A percentile compares a stretch with the other conserved stretches of the same genome.
Conservation (phyloP, 2,329 filamentous ascomycete genomes). For the Aureobasidium sp. region DNA sequence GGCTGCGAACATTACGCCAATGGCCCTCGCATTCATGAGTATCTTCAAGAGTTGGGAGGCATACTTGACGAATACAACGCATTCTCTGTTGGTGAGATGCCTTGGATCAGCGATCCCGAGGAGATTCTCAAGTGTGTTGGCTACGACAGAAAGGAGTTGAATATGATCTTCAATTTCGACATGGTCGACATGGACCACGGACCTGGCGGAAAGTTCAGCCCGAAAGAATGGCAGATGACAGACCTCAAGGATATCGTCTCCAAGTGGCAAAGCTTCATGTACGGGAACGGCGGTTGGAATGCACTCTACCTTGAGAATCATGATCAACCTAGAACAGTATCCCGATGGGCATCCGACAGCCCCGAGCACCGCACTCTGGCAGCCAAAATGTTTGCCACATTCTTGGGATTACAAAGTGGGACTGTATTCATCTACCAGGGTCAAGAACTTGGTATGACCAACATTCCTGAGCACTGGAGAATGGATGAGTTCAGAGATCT, state of each 20-base stretch:
- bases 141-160: constrained; percentile 42
- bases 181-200: constrained; percentile 44
- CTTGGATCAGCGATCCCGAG: constrained; percentile 35
- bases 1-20: constrained; percentile 13
- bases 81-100: constrained; percentile 43
- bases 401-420: background rate
- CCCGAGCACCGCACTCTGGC: constrained; percentile 33
- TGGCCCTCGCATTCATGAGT: constrained; percentile 36
- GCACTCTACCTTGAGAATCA: constrained; percentile 56
- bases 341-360: constrained; percentile 43
- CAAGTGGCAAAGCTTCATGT: constrained; percentile 53
- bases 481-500: constrained; percentile 25
- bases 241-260: constrained; percentile 45
- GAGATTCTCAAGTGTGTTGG: constrained; percentile 45
- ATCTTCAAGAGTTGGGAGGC: constrained; percentile 34
- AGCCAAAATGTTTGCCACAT: constrained; percentile 40
- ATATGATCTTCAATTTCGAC: constrained; percentile 65
- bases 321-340: constrained; percentile 50
- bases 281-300: constrained; percentile 51
- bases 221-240: constrained; percentile 37
- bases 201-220: constrained; percentile 32
- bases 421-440: constrained; percentile 58
- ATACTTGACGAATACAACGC: constrained; percentile 39
- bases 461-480: constrained; percentile 32
- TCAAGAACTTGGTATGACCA: constrained; percentile 56